Base-by-base conservation (phyloP, 2,329 filamentous ascomycete genomes). In the Grosmannia clavigera region DNA sequence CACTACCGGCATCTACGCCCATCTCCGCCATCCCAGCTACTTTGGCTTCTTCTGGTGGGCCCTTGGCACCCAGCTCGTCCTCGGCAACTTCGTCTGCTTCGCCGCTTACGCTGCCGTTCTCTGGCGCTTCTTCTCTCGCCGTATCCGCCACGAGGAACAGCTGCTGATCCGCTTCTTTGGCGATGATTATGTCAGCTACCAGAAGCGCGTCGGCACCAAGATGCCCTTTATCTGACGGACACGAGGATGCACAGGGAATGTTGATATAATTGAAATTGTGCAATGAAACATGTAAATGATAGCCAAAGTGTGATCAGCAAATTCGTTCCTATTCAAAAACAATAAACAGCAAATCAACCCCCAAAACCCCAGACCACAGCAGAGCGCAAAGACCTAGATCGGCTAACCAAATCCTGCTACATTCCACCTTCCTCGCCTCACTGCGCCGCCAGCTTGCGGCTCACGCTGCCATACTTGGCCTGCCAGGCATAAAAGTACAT, bases 11-110 rank as follows among this genome's bases (percentile, higher is more conserved):
- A 75, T 97, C 40, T 99, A 97, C 71, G 75, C 76, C 9, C 71
- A 81, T 53, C 75, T 95, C 58, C 78, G 94, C 29, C 94, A 99
- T 72, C 94, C 94, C 14, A 88, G 87, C 61, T 99, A 99, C 74
- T 96, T 97, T 75, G 94, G 92, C 3, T 99, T 96, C 76, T 99
- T 96, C 73, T 97, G 91, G 85, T 99, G 92, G 92, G 90, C 89
- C 0, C 69, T 97, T n/a, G 94, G 94, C 5, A 96, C 92, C 14
- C 94, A 99, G 77, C 69, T 97, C 52, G 83, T 95, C 59, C 78
- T 96, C 64, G 92, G 92, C 22, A 99, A 99, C 73, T 74, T 81
- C 10, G 65, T 95, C 2, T 95, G 90, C 70, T 83, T 95, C 61
- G 65, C 85, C 7, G 87, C 74, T 2, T 97, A 95, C 75, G 74